Evolutionary conservation across 345 rosid genomes (phyloP).

Genomic region (Syzygium jambos): DNA sequence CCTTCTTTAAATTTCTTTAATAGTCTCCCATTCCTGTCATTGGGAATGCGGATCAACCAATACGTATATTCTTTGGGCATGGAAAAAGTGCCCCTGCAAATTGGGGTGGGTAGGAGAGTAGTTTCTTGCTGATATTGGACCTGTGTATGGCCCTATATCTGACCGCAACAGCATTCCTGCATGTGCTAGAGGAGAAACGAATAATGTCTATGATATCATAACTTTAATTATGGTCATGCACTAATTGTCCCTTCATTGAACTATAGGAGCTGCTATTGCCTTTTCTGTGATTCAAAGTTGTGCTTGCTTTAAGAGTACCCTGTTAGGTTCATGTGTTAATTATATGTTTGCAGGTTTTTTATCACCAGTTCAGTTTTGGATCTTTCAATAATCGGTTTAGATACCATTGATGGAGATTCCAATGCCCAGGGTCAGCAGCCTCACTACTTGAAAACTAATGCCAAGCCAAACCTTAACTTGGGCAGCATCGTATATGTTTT

Average conservation of each 20-base stretch:
- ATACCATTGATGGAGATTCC: conserved; percentile 66
- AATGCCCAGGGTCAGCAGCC: conserved; percentile 60
- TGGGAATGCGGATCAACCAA: not conserved
- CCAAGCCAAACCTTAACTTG: conserved; percentile 66
- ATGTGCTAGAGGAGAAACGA: not conserved
- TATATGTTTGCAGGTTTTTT: conserved; percentile 64
- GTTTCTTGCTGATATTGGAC: not conserved
- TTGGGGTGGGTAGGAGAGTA: not conserved
- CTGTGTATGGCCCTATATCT: not conserved
- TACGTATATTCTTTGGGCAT: not conserved
- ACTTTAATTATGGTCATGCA: not conserved
- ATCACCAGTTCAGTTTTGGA: conserved; percentile 85
- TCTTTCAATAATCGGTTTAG: conserved; percentile 85
- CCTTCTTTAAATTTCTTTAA: not conserved
- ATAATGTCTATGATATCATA: not conserved
- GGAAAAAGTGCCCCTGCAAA: not conserved
- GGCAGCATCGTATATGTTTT: conserved; percentile 72
- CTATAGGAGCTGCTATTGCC: not conserved
- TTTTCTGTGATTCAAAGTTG: not conserved
- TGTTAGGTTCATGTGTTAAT: not conserved
- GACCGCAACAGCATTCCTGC: not conserved
- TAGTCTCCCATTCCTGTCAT: not conserved
- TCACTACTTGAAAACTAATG: conserved; percentile 74
- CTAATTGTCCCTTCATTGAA: not conserved
- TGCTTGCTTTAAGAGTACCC: not conserved